Evolutionary conservation across 1,139 yeast species (phyloP).

Genomic region (Magnusiomyces magnusii): DNA sequence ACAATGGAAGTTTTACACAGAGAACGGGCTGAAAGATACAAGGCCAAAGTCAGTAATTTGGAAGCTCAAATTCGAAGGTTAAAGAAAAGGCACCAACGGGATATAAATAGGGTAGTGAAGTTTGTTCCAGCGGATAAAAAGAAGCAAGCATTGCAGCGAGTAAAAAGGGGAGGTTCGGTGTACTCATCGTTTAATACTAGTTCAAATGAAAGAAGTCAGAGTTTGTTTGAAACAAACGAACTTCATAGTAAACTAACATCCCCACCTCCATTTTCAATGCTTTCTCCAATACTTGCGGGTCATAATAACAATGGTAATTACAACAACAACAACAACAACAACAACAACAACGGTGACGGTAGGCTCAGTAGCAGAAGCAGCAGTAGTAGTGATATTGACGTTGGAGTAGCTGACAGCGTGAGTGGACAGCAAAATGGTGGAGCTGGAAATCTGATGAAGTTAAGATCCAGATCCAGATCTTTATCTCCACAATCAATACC

Average conservation of each 20-base stretch:
- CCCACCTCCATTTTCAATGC: slow-evolving; percentile 1
- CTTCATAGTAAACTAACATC: background rate
- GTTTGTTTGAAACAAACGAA: background rate
- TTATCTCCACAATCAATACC: background rate
- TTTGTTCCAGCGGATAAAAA: background rate
- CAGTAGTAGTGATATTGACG: background rate
- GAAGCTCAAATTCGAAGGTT: background rate
- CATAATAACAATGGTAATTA: background rate
- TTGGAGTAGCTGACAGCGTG: background rate
- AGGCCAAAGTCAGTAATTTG: background rate
- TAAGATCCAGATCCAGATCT: background rate
- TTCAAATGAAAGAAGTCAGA: background rate
- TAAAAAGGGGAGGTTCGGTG: background rate
- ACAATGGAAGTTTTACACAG: slow-evolving; percentile 4
- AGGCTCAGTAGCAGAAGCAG: background rate
- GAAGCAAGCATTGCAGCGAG: background rate
- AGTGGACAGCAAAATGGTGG: background rate
- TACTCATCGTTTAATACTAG: background rate
- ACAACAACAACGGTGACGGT: background rate
- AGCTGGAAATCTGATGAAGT: background rate
- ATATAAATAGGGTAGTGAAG: background rate
- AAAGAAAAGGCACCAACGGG: background rate
- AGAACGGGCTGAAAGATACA: slow-evolving; percentile 1
- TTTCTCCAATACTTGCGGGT: background rate
- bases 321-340: background rate